A percentile compares a stretch with the other conserved stretches of the same genome.
These are phyloP conservation scores for Alternaria sp. DNA, from an alignment of 2,329 filamentous ascomycete genomes.

Conservation along the genomic window DNA sequence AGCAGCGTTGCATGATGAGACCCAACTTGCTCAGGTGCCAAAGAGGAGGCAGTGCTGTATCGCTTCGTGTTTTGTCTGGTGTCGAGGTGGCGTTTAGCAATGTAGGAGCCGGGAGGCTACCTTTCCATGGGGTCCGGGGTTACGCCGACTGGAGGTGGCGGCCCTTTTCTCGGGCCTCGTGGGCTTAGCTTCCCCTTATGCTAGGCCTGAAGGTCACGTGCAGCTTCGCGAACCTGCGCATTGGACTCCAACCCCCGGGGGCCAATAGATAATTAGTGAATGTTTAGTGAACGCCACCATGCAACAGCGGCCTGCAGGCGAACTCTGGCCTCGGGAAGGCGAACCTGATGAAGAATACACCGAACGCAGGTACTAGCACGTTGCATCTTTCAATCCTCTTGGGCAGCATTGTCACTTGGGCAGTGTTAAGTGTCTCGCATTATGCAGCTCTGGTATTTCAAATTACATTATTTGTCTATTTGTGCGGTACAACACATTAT, in stretches of 20 bases:
- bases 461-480: not conserved
- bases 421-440: not conserved
- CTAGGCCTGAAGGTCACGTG: not conserved
- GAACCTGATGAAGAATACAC: not conserved
- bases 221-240: not conserved
- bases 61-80: not conserved
- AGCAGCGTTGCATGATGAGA: not conserved
- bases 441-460: not conserved
- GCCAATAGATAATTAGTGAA: not conserved
- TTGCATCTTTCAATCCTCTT: not conserved
- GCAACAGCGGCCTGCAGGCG: not conserved
- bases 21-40: not conserved
- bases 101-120: not conserved
- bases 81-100: constrained; percentile 1
- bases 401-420: not conserved
- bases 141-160: not conserved
- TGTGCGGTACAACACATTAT: not conserved
- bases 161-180: not conserved
- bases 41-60: constrained; percentile 1
- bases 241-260: not conserved
- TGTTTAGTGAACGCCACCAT: not conserved
- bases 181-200: not conserved
- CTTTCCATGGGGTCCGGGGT: not conserved
- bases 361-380: not conserved
- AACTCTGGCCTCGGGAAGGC: not conserved